phyloP scores from a whole-genome alignment of 2,329 filamentous ascomycete genomes.

The Bipolaris zeicola region DNA sequence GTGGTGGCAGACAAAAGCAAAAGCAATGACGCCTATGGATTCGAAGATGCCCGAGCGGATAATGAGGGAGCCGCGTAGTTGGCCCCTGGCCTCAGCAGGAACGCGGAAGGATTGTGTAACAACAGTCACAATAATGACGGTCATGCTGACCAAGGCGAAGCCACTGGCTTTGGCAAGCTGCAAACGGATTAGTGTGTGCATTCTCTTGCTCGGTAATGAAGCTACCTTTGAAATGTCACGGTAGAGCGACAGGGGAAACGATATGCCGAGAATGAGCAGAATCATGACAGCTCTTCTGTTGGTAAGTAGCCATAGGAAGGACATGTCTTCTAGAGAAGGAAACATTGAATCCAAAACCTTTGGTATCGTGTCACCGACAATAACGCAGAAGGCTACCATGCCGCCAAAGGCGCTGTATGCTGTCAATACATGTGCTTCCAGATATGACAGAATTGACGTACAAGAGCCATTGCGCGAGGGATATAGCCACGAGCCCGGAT shows the following conservation, averaged over 20 bases:
- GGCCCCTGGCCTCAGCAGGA: constrained; percentile 72
- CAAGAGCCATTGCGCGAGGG: constrained; percentile 94
- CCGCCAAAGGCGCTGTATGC: constrained; percentile 79
- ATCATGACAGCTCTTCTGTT: constrained; percentile 84
- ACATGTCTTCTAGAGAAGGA: constrained; percentile 72
- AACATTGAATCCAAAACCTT: constrained; percentile 84
- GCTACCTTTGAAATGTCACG: constrained; percentile 88
- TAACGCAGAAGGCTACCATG: constrained; percentile 98
- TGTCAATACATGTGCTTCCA: constrained; percentile 26
- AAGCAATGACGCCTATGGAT: constrained; percentile 96
- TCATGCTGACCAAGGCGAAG: constrained; percentile 90
- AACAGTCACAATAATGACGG: constrained; percentile 85
- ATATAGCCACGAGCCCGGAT: constrained; percentile 85
- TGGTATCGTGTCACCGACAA: constrained; percentile 94
- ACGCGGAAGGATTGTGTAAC: constrained; percentile 81
- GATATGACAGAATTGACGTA: constrained; percentile 38
- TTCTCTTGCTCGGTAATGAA: constrained; percentile 1
- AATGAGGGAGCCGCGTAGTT: constrained; percentile 72
- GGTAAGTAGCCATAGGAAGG: constrained; percentile 81
- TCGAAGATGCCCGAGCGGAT: constrained; percentile 90
- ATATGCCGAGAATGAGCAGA: constrained; percentile 83
- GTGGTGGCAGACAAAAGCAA: constrained; percentile 82
- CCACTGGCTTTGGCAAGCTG: constrained; percentile 95
- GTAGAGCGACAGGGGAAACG: constrained; percentile 90
- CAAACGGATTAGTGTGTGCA: constrained; percentile 40